Evolutionary conservation across 192 early-diverging fungal genomes (phyloP).

Genomic region (Umbelopsis isabellina): DNA sequence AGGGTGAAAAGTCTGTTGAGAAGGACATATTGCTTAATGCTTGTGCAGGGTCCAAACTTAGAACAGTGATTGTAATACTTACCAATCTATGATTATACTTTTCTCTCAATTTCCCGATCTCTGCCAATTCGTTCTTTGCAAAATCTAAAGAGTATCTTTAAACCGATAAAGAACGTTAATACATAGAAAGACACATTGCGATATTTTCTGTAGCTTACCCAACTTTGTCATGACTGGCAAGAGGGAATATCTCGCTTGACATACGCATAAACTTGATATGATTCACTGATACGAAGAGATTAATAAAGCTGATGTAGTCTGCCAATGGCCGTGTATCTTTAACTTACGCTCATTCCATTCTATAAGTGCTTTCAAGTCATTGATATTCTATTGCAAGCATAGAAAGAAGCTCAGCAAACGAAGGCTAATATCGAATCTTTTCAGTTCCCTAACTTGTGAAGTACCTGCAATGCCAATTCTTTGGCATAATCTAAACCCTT

Average conservation of each 20-base stretch:
- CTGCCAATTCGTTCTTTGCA: slow-evolving; percentile 39
- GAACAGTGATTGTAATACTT: not conserved
- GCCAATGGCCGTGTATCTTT: not conserved
- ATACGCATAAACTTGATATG: slow-evolving; percentile 54
- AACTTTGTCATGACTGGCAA: slow-evolving; percentile 46
- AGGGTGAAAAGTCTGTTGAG: slow-evolving; percentile 47
- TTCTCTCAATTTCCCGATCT: slow-evolving; percentile 41
- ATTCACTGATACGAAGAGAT: slow-evolving; percentile 23
- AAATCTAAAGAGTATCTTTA: slow-evolving; percentile 40
- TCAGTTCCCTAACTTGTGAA: not conserved
- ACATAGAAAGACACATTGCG: not conserved
- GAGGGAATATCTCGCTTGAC: slow-evolving; percentile 52
- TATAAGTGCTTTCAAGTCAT: slow-evolving; percentile 42
- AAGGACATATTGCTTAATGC: not conserved
- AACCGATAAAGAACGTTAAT: too few species aligned
- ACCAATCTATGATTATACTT: slow-evolving; percentile 48
- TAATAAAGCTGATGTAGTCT: not conserved
- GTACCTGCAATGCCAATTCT: slow-evolving; percentile 37
- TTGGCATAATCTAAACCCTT: slow-evolving; percentile 46
- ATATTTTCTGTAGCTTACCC: slow-evolving; percentile 38
- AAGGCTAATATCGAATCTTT: too few species aligned
- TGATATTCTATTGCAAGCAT: slow-evolving; percentile 29
- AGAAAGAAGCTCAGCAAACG: not conserved
- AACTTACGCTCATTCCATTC: slow-evolving; percentile 45
- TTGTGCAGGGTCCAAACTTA: not conserved